Evolutionary conservation across 352 stramenopile genomes (phyloP), one percentile per base, ranked within the genome.

Genomic region (Globisporangium megalacanthum): DNA sequence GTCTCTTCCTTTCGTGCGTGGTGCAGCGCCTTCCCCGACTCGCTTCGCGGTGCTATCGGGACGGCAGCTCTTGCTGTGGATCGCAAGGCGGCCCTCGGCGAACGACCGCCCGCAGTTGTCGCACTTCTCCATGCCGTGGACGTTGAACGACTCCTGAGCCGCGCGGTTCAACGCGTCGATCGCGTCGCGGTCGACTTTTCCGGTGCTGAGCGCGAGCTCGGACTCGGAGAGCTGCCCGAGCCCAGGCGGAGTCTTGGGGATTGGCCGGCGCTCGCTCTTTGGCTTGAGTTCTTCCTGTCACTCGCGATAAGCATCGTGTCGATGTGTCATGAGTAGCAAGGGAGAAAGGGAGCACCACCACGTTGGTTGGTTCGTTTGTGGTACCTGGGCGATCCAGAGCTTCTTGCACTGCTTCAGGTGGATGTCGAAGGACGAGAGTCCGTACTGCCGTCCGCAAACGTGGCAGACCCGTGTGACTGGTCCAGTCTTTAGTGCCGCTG

Each of bases 381-480:
- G 3, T 39, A 84, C 73, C 72, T 88, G 77, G 7, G 80, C 65
- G 44, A 89, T 64, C 66, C 80, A 92, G 3, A 92, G 60, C 49
- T 90, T 88, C 61, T 92, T 92, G 72, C 83, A 92, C 46, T 92
- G 83, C 64, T 89, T 90, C 39, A 92, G 61, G 50, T 92, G 83
- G 54, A 92, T 92, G 9, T 92, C 80, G 55, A 91, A 91, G 14
- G 83, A 91, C 13, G 80, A 89, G 22, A 89, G 66, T 0, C 80
- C 83, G 51, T 92, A 92, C 42, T 92, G 80, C 0, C 83, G 75
- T 3, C 83, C 83, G 42, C 83, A 92, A 1, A 92, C 83, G 52
- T 92, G 80, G 54, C 83, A 92, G 25, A 90, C 63, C n/a, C 80
- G 79, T 7, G 82, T 89, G 49, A 89, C 64, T 20, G 81, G 81